Evolutionary conservation across 129 eudicot species (phyloP), one percentile per base, ranked within the genome.

Genomic region (Pulicaria dysenterica): DNA sequence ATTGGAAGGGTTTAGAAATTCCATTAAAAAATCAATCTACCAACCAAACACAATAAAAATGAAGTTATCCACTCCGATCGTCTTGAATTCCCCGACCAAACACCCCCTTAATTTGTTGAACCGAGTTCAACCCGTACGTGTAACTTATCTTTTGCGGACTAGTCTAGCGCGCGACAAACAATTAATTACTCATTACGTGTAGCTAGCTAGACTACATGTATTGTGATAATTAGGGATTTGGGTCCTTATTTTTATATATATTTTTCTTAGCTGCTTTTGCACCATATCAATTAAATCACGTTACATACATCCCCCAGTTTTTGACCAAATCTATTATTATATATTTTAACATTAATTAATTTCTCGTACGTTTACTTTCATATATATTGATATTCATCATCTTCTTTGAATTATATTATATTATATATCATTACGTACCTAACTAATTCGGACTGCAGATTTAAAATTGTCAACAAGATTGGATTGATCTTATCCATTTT

Each of bases 381-480:
- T 12, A 17, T 42, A 14, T n/a, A 63, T 63, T 7, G 31, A 24
- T 24, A 24, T 1, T 24, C 31, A 24, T 24, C 31, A 24, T 24
- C 31, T 24, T 24, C 31, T 24, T 24, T 41, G 15, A 14, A 63
- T 45, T 11, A 64, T 3, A 46, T 45, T 65, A 45, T 15, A 16
- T 14, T 24, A 17, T 7, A 6, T 1, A 45, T 46, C 31, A 9
- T 51, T 50, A 10, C 9, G 8, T 10, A 7, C 51, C 78, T 37
- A 47, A 50, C 49, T 73, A 8, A 24, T 24, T 24, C 31, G 31
- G 31, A 24, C 31, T 24, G 31, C 8, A 72, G 5, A 58, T 24
- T 43, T 3, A 56, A 43, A 58, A 16, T 58, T 31, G 54, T 55
- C 17, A 7, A 69, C 53, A 36, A 40, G 76, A 77, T 77, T 60